Base-by-base conservation (phyloP, 257 asterid genomes). In the Phtheirospermum japonicum region DNA sequence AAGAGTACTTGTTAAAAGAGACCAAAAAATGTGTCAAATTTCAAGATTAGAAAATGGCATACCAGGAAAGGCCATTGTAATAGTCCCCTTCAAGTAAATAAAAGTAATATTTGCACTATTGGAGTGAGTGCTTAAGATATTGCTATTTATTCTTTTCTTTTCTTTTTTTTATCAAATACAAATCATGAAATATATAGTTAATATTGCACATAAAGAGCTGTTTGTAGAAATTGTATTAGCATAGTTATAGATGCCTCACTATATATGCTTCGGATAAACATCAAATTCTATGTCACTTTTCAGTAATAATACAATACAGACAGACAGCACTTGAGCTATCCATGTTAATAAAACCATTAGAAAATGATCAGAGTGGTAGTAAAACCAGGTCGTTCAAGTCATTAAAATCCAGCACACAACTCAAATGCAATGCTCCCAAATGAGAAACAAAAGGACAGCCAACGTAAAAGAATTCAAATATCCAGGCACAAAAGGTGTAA, bases 401-500 rank as follows among this genome's bases (percentile, higher is more conserved):
- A 33, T 5, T 33, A 33, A 3, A 33, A 8, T 33, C 39, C 39
- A 33, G 28, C 39, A 33, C 4, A 20, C 37, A 43, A 68, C 8
- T 52, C 37, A 52, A 52, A 16, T 65, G 42, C 4, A 52, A 59
- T 7, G 7, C 14, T 51, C 30, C 62, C 40, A 19, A 39, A 30
- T 26, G 66, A 49, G 62, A 28, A 43, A 65, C 57, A 59, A 17
- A 20, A 34, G 30, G 42, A 17, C 4, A 45, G 36, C 19, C 57
- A 5, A 20, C 30, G 23, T 17, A 58, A 55, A 34, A 18, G 12
- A 28, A 16, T 19, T 20, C 43, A 56, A 50, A 14, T 4, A 37
- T 12, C 33, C 33, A 57, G 33, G 17, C 33, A 45, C 9, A 57
- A 14, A 16, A 65, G 6, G 26, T 43, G 32, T 45, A 31, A 42